Evolutionary conservation across 2,329 filamentous ascomycete species (phyloP), one percentile per base, ranked within the genome.

Genomic region (Drechslerella dactyloides): DNA sequence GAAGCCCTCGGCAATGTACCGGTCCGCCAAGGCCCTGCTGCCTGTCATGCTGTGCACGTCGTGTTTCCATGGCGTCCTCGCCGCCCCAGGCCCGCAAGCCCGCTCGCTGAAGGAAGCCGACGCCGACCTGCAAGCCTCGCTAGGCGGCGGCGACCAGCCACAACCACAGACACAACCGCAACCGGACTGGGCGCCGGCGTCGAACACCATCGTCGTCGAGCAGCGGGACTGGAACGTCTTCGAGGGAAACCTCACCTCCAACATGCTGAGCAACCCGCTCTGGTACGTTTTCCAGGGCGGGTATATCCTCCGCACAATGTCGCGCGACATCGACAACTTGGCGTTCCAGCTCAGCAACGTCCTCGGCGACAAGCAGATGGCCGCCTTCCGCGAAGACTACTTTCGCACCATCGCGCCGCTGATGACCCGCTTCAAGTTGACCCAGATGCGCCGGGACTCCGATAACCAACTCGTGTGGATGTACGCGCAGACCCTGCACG

Each of bases 251-350:
- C 58, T 62, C n/a, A 69, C 65, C 1, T 53, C 57, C 1, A 53
- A 69, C 19, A 46, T 63, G 44, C 44, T 44, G 15, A 44, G 58
- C 46, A 69, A 58, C 27, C 65, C 65, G 2, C 40, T 69, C 13
- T 69, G 65, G 65, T 69, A 58, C 13, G 17, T 58, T 1, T 63
- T 69, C 23, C 57, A 61, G 13, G 33, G 52, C 1, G 44, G 24
- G 2, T 27, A 55, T 50, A 15, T 63, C 4, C 24, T 69, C 7
- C 35, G 65, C 17, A 58, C 52, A 21, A 13, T 58, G 3, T 48
- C 53, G 5, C n/a, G 58, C 11, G 65, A 69, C 24, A 48, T 19
- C 5, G 65, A 62, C 2, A 42, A 5, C 10, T 37, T 69, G 10
- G 27, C 58, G 13, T 4, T 0, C 15, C 35, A 24, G 2, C 33